Conservation (phyloP, 495 filamentous ascomycete species). For the Trichocladium uniseriatum region DNA sequence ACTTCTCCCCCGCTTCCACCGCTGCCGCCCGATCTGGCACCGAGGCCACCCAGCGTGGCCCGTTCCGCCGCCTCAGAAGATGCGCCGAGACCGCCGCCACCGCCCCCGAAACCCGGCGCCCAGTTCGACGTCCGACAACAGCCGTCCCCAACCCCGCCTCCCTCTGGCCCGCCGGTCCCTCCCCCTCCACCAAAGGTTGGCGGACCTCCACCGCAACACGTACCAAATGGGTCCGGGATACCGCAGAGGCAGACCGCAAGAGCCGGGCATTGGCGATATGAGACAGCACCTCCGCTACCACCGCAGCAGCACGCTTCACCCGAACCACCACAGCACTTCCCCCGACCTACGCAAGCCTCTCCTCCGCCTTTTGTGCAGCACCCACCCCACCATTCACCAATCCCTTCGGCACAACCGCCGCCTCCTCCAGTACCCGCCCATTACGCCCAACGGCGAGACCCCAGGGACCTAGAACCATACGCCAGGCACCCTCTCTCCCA, state of each 20-base stretch:
- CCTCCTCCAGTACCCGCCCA: conserved; percentile 16
- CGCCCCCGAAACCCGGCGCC: conserved; percentile 36
- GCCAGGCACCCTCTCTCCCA: conserved; percentile 11
- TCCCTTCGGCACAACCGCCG: conserved; percentile 6
- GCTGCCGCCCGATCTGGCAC: conserved; percentile 27
- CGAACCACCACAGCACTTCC: conserved; percentile 7
- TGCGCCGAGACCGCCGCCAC: conserved; percentile 28
- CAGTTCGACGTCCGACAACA: conserved; percentile 22
- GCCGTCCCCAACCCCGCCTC: conserved; percentile 1
- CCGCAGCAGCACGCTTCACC: conserved; percentile 21
- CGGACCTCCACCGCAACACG: conserved; percentile 23
- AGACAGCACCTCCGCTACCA: conserved; percentile 35
- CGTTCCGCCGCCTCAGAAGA: conserved; percentile 7
- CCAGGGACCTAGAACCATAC: too few relatives aligned
- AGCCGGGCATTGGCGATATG: conserved; percentile 32
- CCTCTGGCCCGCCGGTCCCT: conserved; percentile 27
- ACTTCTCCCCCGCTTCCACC: conserved; percentile 36
- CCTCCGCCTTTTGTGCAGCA: too few relatives aligned
- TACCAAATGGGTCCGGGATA: conserved; percentile 5
- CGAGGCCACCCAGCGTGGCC: conserved; percentile 10
- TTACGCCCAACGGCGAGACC: too few relatives aligned
- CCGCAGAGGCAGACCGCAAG: conserved; percentile 22
- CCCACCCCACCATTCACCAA: too few relatives aligned
- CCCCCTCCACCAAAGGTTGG: conserved; percentile 27
- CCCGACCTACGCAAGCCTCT: neutral